Evolutionary conservation across 306 rosid genomes (phyloP).

Genomic region (Crotalaria pallida): DNA sequence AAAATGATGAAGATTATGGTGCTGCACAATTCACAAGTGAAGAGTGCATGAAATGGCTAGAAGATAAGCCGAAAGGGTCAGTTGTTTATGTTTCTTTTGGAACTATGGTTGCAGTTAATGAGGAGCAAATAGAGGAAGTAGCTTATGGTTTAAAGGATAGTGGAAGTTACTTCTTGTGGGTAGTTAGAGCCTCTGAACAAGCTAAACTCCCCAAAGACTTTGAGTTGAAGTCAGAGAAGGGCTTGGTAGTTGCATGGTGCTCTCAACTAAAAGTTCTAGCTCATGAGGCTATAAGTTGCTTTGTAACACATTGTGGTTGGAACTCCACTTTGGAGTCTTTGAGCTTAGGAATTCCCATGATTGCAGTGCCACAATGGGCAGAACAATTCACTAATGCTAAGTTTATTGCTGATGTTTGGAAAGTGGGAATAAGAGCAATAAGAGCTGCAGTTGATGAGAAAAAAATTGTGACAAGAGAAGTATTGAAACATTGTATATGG

Average conservation of each 20-base stretch:
- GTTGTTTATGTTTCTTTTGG: neutral
- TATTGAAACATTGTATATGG: neutral
- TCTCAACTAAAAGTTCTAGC: neutral
- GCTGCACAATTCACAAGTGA: neutral
- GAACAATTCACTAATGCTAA: neutral
- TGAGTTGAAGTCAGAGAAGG: neutral
- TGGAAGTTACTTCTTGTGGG: neutral
- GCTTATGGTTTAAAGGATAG: neutral
- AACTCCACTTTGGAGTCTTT: neutral
- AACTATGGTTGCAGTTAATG: neutral
- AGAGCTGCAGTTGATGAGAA: neutral
- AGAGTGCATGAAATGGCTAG: neutral
- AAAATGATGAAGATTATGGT: too few species aligned
- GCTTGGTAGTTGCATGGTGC: neutral
- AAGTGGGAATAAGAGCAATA: neutral
- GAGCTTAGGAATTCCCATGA: neutral
- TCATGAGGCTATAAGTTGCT: neutral
- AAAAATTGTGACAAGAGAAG: neutral
- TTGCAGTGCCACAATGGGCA: neutral
- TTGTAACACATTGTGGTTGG: neutral
- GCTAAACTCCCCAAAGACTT: neutral
- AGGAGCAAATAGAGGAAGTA: neutral
- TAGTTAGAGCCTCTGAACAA: neutral
- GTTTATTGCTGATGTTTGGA: neutral
- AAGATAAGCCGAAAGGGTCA: neutral